phyloP scores from a whole-genome alignment of 2,329 filamentous ascomycete species.

The Cyphellophora attinorum region DNA sequence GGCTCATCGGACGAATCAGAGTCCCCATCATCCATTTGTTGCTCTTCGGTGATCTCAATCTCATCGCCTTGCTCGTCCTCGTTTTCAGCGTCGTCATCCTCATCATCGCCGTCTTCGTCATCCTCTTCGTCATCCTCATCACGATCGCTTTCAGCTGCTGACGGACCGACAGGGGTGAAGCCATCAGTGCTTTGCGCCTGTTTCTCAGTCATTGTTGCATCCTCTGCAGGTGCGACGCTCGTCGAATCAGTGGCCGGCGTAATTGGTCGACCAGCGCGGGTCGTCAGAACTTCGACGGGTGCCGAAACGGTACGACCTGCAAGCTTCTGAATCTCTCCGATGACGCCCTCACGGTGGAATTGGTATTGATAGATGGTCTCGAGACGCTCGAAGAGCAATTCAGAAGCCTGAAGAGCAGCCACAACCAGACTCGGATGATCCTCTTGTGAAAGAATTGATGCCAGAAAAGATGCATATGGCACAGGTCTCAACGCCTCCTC shows the following conservation, averaged over 20 bases:
- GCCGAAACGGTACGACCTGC: slow-evolving; percentile 38
- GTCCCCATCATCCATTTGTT: slow-evolving; percentile 51
- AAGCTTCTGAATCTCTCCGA: slow-evolving; percentile 78
- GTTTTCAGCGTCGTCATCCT: slow-evolving; percentile 29
- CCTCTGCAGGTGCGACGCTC: slow-evolving; percentile 10
- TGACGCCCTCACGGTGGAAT: slow-evolving; percentile 93
- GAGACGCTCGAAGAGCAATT: slow-evolving; percentile 74
- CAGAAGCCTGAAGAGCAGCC: slow-evolving; percentile 77
- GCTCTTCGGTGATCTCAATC: slow-evolving; percentile 45
- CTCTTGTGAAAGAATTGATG: slow-evolving; percentile 89
- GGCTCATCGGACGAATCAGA: slow-evolving; percentile 45
- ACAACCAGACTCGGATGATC: slow-evolving; percentile 84
- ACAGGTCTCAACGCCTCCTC: slow-evolving; percentile 78
- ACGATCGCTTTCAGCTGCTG: slow-evolving; percentile 38
- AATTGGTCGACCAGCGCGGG: background rate
- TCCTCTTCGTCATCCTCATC: slow-evolving; percentile 47
- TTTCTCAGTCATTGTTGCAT: slow-evolving; percentile 28
- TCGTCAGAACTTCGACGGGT: slow-evolving; percentile 14
- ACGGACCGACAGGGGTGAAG: slow-evolving; percentile 24
- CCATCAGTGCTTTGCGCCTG: too few relatives aligned
- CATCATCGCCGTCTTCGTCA: slow-evolving; percentile 39
- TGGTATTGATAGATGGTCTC: slow-evolving; percentile 89
- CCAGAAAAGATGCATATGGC: slow-evolving; percentile 89
- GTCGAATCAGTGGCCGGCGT: background rate
- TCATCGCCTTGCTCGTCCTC: slow-evolving; percentile 40